A percentile compares a stretch with the other conserved stretches of the same genome.
These are phyloP conservation scores for Phlegmacium glaucopus DNA, from an alignment of 768 basidiomycete genomes.

Conservation along the genomic window DNA sequence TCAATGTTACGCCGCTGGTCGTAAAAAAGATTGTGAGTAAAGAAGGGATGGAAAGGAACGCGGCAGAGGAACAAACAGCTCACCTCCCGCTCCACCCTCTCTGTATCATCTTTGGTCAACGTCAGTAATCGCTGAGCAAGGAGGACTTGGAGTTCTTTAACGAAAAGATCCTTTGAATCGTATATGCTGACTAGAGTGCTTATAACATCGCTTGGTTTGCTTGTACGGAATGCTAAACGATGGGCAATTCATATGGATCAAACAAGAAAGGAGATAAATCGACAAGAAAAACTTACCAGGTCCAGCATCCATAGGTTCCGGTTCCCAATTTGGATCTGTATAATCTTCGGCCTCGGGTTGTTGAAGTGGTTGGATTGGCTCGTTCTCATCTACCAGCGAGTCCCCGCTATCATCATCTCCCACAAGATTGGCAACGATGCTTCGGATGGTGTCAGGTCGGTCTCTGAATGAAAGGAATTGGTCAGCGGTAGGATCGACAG, in stretches of 20 bases:
- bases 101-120: slow-evolving; percentile 76
- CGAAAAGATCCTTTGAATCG: slow-evolving; percentile 93
- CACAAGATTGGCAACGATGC: slow-evolving; percentile 88
- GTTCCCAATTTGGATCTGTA: slow-evolving; percentile 89
- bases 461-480: slow-evolving; percentile 41
- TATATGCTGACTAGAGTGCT: slow-evolving; percentile 97
- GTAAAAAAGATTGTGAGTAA: slow-evolving; percentile 1
- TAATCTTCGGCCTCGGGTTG: slow-evolving; percentile 82
- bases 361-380: slow-evolving; percentile 73
- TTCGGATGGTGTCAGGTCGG: slow-evolving; percentile 89
- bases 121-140: slow-evolving; percentile 84
- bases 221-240: slow-evolving; percentile 78
- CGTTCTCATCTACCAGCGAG: slow-evolving; percentile 80
- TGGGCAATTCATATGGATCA: too few relatives aligned
- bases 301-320: slow-evolving; percentile 95
- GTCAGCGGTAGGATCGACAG: too few relatives aligned
- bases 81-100: slow-evolving; percentile 73
- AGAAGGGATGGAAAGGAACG: too few relatives aligned
- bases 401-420: slow-evolving; percentile 82
- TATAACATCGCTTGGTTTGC: slow-evolving; percentile 89
- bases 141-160: slow-evolving; percentile 91
- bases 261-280: too few relatives aligned
- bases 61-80: not conserved
- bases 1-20: slow-evolving; percentile 85
- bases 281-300: slow-evolving; percentile 54